Evolutionary conservation across 306 rosid genomes (phyloP).

Genomic region (Urtica urens): DNA sequence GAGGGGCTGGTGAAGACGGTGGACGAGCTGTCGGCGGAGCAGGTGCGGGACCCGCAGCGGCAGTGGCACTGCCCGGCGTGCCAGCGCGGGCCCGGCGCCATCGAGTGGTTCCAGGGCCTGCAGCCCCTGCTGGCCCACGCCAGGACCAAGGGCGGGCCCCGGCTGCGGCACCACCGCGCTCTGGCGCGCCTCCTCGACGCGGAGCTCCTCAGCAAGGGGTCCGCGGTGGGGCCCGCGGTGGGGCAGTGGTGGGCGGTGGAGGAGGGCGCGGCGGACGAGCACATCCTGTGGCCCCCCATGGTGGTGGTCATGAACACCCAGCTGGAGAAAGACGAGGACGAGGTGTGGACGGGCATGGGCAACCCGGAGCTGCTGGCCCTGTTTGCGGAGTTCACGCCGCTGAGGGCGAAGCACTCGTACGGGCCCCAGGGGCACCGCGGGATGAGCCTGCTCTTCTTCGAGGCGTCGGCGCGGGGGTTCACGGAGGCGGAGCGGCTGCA

Average conservation of each 20-base stretch:
- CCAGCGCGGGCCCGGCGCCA: conserved; percentile 81
- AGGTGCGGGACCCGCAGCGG: conserved; percentile 51
- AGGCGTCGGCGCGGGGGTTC: conserved; percentile 69
- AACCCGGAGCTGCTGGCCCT: conserved; percentile 69
- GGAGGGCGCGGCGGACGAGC: conserved; percentile 55
- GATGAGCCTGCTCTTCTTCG: conserved; percentile 72
- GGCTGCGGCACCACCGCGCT: conserved; percentile 67
- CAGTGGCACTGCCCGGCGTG: conserved; percentile 96
- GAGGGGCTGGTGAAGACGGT: conserved; percentile 43
- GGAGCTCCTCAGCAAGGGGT: conserved; percentile 58
- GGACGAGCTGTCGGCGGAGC: conserved; percentile 37
- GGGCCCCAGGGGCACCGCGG: conserved; percentile 94
- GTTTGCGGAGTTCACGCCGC: conserved; percentile 44
- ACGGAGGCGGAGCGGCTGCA: conserved; percentile 73
- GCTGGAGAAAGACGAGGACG: conserved; percentile 67
- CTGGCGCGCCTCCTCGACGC: conserved; percentile 67
- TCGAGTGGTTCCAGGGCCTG: conserved; percentile 79
- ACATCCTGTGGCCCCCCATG: conserved; percentile 90
- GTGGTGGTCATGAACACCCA: conserved; percentile 55
- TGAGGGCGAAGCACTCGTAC: conserved; percentile 61
- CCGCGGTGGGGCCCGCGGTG: conserved; percentile 45
- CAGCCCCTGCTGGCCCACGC: conserved; percentile 79
- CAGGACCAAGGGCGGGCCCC: conserved; percentile 65
- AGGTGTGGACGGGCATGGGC: conserved; percentile 68
- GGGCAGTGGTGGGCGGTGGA: conserved; percentile 78